Percentiles rank a stretch among this genome's conserved stretches.
Evolutionary conservation across 768 basidiomycete species (phyloP).

Genomic region (Leccinum pellstonianum): DNA sequence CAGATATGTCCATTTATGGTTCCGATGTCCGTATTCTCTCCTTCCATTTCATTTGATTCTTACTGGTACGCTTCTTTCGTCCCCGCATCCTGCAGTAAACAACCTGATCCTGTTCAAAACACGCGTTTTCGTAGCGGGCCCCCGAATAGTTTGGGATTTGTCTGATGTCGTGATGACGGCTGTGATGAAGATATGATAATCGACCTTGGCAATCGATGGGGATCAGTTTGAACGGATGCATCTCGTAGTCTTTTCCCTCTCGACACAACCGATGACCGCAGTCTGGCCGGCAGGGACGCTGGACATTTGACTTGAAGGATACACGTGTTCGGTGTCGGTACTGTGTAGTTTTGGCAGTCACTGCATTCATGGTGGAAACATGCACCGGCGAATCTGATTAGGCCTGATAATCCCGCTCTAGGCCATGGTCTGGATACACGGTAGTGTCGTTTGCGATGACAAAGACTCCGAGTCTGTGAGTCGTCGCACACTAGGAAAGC

Average conservation of each 20-base stretch:
- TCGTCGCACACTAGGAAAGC: background rate
- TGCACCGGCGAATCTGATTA: constrained; percentile 4
- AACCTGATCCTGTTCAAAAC: constrained; percentile 5
- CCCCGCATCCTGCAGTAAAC: constrained; percentile 1
- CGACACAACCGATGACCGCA: constrained; percentile 1
- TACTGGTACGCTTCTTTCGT: background rate
- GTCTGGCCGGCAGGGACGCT: background rate
- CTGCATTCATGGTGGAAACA: background rate
- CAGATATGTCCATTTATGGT: background rate
- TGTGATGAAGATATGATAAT: constrained; percentile 5
- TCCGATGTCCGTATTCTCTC: background rate
- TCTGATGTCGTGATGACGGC: constrained; percentile 14
- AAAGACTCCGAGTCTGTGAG: background rate
- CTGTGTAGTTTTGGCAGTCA: background rate
- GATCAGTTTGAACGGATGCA: constrained; percentile 8
- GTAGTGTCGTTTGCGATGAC: background rate
- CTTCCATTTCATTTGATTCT: background rate
- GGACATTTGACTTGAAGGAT: background rate
- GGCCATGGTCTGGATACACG: background rate
- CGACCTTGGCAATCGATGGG: constrained; percentile 7
- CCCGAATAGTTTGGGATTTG: constrained; percentile 19
- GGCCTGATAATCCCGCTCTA: constrained; percentile 6
- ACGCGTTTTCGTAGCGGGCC: constrained; percentile 14
- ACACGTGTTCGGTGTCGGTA: constrained; percentile 10
- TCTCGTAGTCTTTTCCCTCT: background rate